These are phyloP conservation scores for Garcia nutans DNA, from an alignment of 345 rosid species.

Conservation along the genomic window DNA sequence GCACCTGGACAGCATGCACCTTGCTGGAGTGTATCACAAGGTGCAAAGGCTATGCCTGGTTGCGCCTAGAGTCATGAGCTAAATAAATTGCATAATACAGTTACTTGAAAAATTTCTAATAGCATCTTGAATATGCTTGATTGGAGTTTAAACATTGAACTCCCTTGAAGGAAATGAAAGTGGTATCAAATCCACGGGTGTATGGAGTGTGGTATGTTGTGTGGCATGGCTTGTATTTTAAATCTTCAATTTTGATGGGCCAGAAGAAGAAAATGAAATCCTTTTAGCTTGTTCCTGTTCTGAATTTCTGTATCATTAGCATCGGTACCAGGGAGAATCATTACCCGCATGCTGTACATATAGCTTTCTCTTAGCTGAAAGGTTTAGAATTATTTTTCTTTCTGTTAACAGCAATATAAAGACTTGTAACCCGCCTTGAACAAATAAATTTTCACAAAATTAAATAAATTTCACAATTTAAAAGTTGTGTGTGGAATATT, in stretches of 20 bases:
- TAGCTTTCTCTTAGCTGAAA: not conserved
- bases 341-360: not conserved
- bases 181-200: not conserved
- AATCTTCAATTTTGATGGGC: not conserved
- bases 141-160: not conserved
- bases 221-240: not conserved
- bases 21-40: no score
- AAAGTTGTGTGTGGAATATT: no score
- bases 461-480: no score
- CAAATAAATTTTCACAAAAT: no score
- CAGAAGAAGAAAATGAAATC: not conserved
- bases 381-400: not conserved
- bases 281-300: not conserved
- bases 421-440: not conserved
- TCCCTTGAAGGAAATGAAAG: not conserved
- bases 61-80: not conserved
- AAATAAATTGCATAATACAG: not conserved
- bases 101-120: not conserved
- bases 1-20: no score
- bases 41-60: no score
- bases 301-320: not conserved
- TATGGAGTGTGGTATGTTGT: not conserved
- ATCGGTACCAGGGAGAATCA: not conserved
- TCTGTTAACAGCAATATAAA: not conserved
- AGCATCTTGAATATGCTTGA: not conserved